Evolutionary conservation across 768 basidiomycete genomes (phyloP), one percentile per base, ranked within the genome.

Genomic region (Lentinus tigrinus): DNA sequence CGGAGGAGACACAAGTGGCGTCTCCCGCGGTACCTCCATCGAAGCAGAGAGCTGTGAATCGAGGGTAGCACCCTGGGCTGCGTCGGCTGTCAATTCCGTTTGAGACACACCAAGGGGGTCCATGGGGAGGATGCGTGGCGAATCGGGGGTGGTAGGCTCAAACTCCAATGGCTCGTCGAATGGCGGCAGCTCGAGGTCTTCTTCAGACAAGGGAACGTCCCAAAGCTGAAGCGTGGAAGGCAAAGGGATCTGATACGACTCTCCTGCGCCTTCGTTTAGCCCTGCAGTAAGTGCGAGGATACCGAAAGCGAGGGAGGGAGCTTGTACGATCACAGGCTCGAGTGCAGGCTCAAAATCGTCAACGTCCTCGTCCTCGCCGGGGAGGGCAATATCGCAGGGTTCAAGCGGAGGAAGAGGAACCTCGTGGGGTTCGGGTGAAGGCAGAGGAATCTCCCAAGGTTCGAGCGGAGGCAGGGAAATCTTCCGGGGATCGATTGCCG

Each of bases 21-120:
- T 21, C 37, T 39, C 42, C 8, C 49, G 48, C 14, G 44, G 28
- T 10, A 40, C 47, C 17, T 56, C 60, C 49, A 52, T 47, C 19
- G 61, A 47, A 16, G 55, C 56, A 26, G 53, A 51, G 1, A 53
- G 38, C 27, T 60, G 37, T 16, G 56, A 47, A 48, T 62, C 64
- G 21, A 63, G 50, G 11, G 62, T 63, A 5, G 58, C 36, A 2
- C 28, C 24, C 11, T 42, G 50, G 3, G 8, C 37, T 26, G 31
- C 27, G 7, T n/a, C 47, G 21, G 39, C 54, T 40, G 38, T 40
- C 26, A 51, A 16, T 26, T 31, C 34, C 4, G 43, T n/a, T 19
- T 36, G 17, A 36, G 38, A 19, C 28, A n/a, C 28, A n/a, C 28
- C 46, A 14, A 26, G 16, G 6, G 60, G 36, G 7, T 50, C 53